Conservation (phyloP, 331 rosid species). For the Phaseolus coccineus region DNA sequence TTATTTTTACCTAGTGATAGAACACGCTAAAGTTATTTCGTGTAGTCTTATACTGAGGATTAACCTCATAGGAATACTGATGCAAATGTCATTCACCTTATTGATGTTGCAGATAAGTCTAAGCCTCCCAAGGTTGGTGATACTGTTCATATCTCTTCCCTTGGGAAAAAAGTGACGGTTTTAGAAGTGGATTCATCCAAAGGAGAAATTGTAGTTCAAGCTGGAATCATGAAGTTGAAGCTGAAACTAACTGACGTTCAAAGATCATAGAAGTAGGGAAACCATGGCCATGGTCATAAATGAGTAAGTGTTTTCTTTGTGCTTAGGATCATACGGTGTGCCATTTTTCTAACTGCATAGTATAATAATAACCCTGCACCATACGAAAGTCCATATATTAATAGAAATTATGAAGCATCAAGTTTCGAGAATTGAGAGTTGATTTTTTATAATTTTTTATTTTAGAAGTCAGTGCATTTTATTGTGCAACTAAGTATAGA, state of each 20-base stretch:
- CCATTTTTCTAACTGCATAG: slow-evolving; percentile 13
- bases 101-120: slow-evolving; percentile 64
- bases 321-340: slow-evolving; percentile 7
- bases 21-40: neutral
- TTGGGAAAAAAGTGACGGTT: slow-evolving; percentile 71
- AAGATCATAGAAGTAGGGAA: slow-evolving; percentile 45
- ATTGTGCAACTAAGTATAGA: slow-evolving; percentile 5
- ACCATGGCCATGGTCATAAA: slow-evolving; percentile 17
- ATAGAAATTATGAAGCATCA: slow-evolving; percentile 18
- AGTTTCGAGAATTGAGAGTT: neutral
- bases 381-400: neutral
- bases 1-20: slow-evolving; percentile 17
- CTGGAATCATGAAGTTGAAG: slow-evolving; percentile 88
- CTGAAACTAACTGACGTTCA: slow-evolving; percentile 68
- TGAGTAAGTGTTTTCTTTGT: slow-evolving; percentile 37
- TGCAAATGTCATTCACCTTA: slow-evolving; percentile 34
- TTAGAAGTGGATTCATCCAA: slow-evolving; percentile 71
- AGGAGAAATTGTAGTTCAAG: slow-evolving; percentile 83
- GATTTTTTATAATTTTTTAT: neutral
- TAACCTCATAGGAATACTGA: slow-evolving; percentile 6
- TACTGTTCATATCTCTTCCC: slow-evolving; percentile 69
- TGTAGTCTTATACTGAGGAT: slow-evolving; percentile 28
- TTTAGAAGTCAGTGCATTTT: neutral
- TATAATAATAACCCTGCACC: slow-evolving; percentile 24
- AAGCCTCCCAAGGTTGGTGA: slow-evolving; percentile 78